Evolutionary conservation across 179 eudicot genomes (phyloP), one percentile per base, ranked within the genome.

Genomic region (Heliamphora ciliata): DNA sequence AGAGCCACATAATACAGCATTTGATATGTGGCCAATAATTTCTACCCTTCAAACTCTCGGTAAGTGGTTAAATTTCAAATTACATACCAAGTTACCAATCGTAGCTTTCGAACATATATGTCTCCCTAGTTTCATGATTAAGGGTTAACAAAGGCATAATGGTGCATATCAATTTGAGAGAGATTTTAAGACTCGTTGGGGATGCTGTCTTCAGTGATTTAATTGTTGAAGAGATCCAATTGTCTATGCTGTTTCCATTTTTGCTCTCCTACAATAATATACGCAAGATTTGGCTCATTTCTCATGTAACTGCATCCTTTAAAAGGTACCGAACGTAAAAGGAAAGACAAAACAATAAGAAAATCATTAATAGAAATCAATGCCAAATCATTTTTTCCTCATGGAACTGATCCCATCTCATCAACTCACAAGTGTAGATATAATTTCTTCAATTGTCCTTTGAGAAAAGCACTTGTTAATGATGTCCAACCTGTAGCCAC

Each of bases 131-230:
- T 79, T 10, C 73, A 63, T 1, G 44, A 15, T 11, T 75, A 63
- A 61, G 40, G 10, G 21, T 56, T 51, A 21, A 18, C 64, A 63
- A 63, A 21, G 61, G 61, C 6, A 72, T 7, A 59, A 24, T 6
- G 46, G 66, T 76, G 8, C 85, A 56, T 91, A 94, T 97, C 89
- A 94, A 93, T 89, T 89, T 89, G 51, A 94, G 90, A 74, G 93
- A 84, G 74, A 94, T 88, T 86, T 93, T 94, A 80, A 94, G 93
- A 84, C 95, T 93, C 77, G 86, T 93, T 18, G 98, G 98, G 68
- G 98, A 94, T 81, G 93, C 98, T 79, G 83, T 89, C 85, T 90
- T 89, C 44, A 94, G 64, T 59, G 97, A 88, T 81, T 89, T 86
- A 65, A 93, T 72, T 15, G 95, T 88, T 31, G 87, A 88, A 78